These are phyloP conservation scores for Vitis rotundifolia DNA, from an alignment of 164 flowering plant species.

Conservation along the genomic window DNA sequence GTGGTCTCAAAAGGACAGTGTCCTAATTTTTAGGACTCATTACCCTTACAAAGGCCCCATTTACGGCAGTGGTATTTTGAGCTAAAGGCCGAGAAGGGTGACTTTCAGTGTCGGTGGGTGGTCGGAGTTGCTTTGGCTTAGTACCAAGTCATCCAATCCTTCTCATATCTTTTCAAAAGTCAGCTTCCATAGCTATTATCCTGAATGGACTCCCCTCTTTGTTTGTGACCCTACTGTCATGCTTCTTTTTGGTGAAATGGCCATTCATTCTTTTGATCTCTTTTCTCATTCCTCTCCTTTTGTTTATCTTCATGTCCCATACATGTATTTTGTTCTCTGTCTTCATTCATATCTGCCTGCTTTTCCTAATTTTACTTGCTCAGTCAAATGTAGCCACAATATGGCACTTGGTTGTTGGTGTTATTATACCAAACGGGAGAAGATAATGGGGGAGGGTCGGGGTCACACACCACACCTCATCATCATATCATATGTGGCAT, in stretches of 20 bases:
- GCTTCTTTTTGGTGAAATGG: conserved; percentile 27
- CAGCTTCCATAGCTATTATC: conserved; percentile 6
- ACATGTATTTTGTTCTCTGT: not conserved
- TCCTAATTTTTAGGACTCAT: conserved; percentile 24
- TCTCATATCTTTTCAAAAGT: conserved; percentile 18
- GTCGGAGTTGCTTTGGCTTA: conserved; percentile 21
- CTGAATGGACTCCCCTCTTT: conserved; percentile 7
- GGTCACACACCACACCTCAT: too few species aligned
- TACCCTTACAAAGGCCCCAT: conserved; percentile 11
- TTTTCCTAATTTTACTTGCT: too few species aligned
- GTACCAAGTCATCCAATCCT: not conserved
- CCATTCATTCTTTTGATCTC: conserved; percentile 16
- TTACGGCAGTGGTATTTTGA: not conserved
- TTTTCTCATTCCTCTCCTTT: not conserved
- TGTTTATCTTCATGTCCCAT: not conserved
- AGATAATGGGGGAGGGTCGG: too few species aligned
- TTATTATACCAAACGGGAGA: too few species aligned
- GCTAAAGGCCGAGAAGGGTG: conserved; percentile 7
- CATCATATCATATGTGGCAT: too few species aligned
- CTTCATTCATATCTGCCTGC: not conserved
- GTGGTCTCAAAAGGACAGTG: conserved; percentile 22
- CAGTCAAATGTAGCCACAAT: too few species aligned
- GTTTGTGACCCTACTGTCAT: conserved; percentile 9
- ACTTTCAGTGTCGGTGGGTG: conserved; percentile 35
- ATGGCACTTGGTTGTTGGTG: too few species aligned